Base-by-base conservation (phyloP, 306 rosid genomes). In the Prosopis cineraria region DNA sequence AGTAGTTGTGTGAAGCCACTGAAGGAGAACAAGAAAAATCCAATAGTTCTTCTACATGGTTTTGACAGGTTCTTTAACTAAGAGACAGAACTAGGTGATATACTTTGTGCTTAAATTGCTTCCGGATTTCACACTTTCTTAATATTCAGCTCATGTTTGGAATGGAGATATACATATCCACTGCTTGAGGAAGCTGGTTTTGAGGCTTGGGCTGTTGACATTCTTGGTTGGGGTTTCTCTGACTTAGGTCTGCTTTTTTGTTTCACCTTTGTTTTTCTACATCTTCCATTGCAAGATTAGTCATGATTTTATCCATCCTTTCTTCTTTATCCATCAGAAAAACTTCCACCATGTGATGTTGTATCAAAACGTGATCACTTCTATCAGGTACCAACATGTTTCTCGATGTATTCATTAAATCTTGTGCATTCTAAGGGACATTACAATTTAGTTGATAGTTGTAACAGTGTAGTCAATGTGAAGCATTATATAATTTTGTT, bases 211-310 rank as follows among this genome's bases (percentile, higher is more conserved):
- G 98, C 98, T 50, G 63, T 95, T 40, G 98, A 95, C 80, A 90
- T 91, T 82, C 98, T 95, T 85, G 98, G 98, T 68, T 95, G 98
- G 98, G 98, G 98, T 68, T 95, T 95, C 90, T 92, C 91, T 81
- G 96, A 92, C 89, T 84, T 95, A 88, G 98, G 98, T 95, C 44
- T 77, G 84, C 78, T 79, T 75, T 37, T 53, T 70, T 70, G 29
- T 68, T 78, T 77, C 43, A 33, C 66, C 29, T 82, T 24, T 36
- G 14, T 30, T 72, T 45, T 3, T 44, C 45, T 43, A 63, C 50
- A 69, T 36, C 3, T 73, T 76, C 36, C 37, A 17, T 73, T 7
- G 11, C 24, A 45, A 45, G 39, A 74, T 64, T 33, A 33, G 36
- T 33, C 4, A 33, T 33, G 36, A 33, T 33, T 33, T 33, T 33